Evolutionary conservation across 805 yeast species (phyloP), one percentile per base, ranked within the genome.

Genomic region (Alloascoidea hylecoeti): DNA sequence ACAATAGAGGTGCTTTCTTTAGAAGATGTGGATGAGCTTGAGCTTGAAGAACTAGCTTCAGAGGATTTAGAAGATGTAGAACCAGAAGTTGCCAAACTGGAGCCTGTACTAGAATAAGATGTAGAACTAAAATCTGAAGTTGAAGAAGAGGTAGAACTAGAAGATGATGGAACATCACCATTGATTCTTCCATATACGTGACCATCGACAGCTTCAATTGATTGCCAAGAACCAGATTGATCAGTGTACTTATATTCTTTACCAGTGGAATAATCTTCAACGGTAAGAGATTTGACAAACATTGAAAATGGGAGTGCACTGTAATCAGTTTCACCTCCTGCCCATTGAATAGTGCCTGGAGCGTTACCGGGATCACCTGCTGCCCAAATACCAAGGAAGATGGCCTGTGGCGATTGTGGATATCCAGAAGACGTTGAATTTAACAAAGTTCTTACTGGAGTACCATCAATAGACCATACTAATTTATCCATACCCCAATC

Each of bases 341-440:
- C 84, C 89, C 89, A 80, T 49, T 72, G 72, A 41, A 80, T 77
- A 2, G 86, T 78, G 36, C 88, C 88, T 30, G 61, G 60, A 4
- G 64, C 60, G 48, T 79, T 78, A 17, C 60, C 47, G 17, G 80
- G 61, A 55, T 79, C 88, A 53, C 89, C 89, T 49, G 86, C 88
- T 2, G 85, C 85, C 88, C 89, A 80, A 19, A 74, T 58, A 46
- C 89, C 88, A 44, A 72, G 13, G 13, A 9, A 9, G 30, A 23
- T n/a, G n/a, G 9, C n/a, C n/a, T 79, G 78, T 39, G 92, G 92
- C 15, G 78, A 57, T 55, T 80, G 86, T 36, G 92, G 92, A 52
- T 68, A 81, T 3, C 89, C 89, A 39, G 68, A 64, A n/a, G 68
- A 48, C 15, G 75, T 58, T 38, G 60, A 56, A 40, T 68, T 66